Conservation (phyloP, 805 yeast species). For the Ogataea glucozyma region DNA sequence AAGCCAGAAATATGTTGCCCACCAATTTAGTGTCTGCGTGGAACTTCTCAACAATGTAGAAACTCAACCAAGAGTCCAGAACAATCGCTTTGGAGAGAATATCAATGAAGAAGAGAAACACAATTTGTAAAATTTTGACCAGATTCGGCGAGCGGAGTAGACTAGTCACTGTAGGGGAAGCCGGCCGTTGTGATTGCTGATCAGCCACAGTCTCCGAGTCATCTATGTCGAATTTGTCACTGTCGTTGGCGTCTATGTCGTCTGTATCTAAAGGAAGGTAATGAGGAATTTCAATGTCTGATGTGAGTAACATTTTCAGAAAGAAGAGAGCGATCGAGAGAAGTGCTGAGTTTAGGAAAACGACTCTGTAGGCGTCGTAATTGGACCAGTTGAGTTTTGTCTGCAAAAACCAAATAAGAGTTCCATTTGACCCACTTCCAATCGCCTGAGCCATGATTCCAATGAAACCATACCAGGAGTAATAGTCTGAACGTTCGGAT, state of each 20-base stretch:
- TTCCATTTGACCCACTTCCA: slow-evolving; percentile 47
- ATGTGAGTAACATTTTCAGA: slow-evolving; percentile 17
- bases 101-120: slow-evolving; percentile 43
- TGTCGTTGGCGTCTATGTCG: slow-evolving; percentile 12
- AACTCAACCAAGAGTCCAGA: slow-evolving; percentile 49
- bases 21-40: slow-evolving; percentile 36
- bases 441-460: slow-evolving; percentile 49
- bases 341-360: slow-evolving; percentile 32
- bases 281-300: slow-evolving; percentile 16
- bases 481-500: slow-evolving; percentile 51
- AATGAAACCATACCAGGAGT: slow-evolving; percentile 56
- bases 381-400: slow-evolving; percentile 23
- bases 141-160: slow-evolving; percentile 16
- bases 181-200: slow-evolving; percentile 1
- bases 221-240: slow-evolving; percentile 20
- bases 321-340: slow-evolving; percentile 26
- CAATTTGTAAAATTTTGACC: slow-evolving; percentile 32
- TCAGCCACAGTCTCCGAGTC: slow-evolving; percentile 30
- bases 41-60: slow-evolving; percentile 42
- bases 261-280: neutral
- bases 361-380: slow-evolving; percentile 33
- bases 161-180: slow-evolving; percentile 5
- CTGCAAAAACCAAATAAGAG: slow-evolving; percentile 27
- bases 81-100: slow-evolving; percentile 45
- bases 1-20: slow-evolving; percentile 43